Percentiles rank a stretch among this genome's conserved stretches.
Conservation (phyloP, 257 asterid species). For the Rhazya stricta region DNA sequence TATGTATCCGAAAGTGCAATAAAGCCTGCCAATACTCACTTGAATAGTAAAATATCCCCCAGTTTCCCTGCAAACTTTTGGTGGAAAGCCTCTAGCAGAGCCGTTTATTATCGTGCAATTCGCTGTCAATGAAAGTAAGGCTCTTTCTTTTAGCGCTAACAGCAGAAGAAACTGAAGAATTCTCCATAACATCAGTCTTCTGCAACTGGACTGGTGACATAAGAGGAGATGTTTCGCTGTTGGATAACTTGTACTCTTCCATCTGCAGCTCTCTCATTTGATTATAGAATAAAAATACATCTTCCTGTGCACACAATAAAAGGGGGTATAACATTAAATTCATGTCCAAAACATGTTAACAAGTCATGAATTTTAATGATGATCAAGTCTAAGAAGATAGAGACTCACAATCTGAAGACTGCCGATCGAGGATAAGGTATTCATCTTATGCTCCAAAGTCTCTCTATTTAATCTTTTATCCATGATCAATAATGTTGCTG, state of each 20-base stretch:
- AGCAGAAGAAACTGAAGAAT: conserved; percentile 22
- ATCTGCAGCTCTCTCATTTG: conserved; percentile 27
- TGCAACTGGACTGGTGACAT: conserved; percentile 34
- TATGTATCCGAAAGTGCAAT: not conserved
- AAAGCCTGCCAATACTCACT: not conserved
- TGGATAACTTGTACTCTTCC: conserved; percentile 14
- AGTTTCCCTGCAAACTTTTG: not conserved
- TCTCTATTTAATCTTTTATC: conserved; percentile 36
- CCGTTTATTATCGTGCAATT: conserved; percentile 2
- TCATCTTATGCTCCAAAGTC: conserved; percentile 31
- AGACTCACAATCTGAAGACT: conserved; percentile 39
- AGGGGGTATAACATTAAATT: not conserved
- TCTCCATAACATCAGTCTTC: conserved; percentile 24
- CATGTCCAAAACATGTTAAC: not conserved
- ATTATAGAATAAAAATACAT: conserved; percentile 34
- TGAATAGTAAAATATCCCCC: not conserved
- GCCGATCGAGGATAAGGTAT: conserved; percentile 21
- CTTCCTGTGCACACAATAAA: conserved; percentile 36
- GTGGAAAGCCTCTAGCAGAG: not conserved
- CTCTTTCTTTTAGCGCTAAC: conserved; percentile 42
- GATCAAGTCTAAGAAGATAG: not conserved
- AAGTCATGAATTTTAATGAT: not conserved
- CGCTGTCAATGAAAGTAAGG: conserved; percentile 37
- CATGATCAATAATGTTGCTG: conserved; percentile 52
- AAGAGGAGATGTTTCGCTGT: conserved; percentile 33